Evolutionary conservation across 305 asterid species (phyloP), one percentile per base, ranked within the genome.

Genomic region (Fraxinus albicans): DNA sequence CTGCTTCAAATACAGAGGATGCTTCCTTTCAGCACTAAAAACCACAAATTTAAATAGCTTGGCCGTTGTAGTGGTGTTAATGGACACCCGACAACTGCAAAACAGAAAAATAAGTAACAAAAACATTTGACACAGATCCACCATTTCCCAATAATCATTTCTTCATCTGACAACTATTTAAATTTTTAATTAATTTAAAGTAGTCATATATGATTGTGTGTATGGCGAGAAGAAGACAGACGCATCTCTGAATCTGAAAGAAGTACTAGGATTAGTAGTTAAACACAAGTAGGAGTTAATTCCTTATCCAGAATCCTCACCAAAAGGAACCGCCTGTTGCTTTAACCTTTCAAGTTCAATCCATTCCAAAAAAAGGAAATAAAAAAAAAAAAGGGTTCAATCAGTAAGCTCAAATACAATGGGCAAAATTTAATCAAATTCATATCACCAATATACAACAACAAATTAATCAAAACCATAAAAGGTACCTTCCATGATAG

Each of bases 261-360:
- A 84, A 82, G 81, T 77, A 85, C 85, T 65, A 85, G 79, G 78
- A 79, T 80, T 36, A 82, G 80, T 47, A 86, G 82, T 80, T 81
- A 82, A 82, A 86, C 67, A 55, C 80, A 81, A 60, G 79, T 34
- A 33, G 88, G 73, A 83, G 84, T 78, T 86, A 89, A 84, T 90
- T 92, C 89, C 90, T 82, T 88, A 92, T 88, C 89, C 87, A 91
- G 93, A 89, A 89, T 90, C 94, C 95, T 92, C 92, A 90, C 98
- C 97, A 85, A 88, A 89, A 86, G 89, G 92, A 92, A 90, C 90
- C 86, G 91, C 93, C 44, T 82, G 91, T 86, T 87, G 91, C 89
- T 91, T 87, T 81, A 89, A 88, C 92, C 97, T 91, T 72, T 40
- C 76, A 33, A 72, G 44, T 91, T 72, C 86, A 87, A 90, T 84